Base-by-base conservation (phyloP, 805 yeast genomes). In the Cephaloascus albidus region DNA sequence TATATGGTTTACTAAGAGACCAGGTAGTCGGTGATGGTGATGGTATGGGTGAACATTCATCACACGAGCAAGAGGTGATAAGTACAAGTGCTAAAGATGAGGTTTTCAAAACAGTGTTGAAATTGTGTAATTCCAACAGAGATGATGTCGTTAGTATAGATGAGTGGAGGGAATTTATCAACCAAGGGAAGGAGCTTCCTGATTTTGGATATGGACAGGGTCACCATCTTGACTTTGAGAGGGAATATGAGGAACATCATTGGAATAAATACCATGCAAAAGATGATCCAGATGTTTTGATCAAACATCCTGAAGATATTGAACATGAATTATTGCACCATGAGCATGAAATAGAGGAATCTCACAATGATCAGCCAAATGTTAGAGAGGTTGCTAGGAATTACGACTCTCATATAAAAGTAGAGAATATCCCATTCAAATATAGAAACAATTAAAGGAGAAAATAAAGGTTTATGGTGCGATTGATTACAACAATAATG, bases 171-270 rank as follows among this genome's bases (percentile, higher is more conserved):
- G 62, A 60, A 12, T 89, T 74, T 57, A 70, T 74, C 6, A 57
- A 58, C 2, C 60, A 57, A 10, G 94, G 94, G 6, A 81, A 83
- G 1, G 74, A 75, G 45, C 74, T 90, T 53, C 97, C 97, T 1
- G 97, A 90, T 58, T 78, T 89, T 56, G 95, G 96, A 6, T 78
- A 81, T 43, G 97, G 97, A 23, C 89, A 86, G 5, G 96, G 96
- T 20, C 96, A 89, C 54, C 96, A 89, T 61, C 81, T 88, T 28
- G 96, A 86, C 61, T 90, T 88, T 53, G 97, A 89, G 59, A 73
- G 77, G 48, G 97, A 89, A 56, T 90, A 89, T 55, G 97, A 90
- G 57, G 80, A 85, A 41, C 97, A 89, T 57, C 97, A 89, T 58
- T 90, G 97, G 97, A 74, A 80, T 43, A 68, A 87, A 60, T 81